These are phyloP conservation scores for Colletotrichum magnum DNA, from an alignment of 2,329 filamentous ascomycete genomes.

Conservation along the genomic window DNA sequence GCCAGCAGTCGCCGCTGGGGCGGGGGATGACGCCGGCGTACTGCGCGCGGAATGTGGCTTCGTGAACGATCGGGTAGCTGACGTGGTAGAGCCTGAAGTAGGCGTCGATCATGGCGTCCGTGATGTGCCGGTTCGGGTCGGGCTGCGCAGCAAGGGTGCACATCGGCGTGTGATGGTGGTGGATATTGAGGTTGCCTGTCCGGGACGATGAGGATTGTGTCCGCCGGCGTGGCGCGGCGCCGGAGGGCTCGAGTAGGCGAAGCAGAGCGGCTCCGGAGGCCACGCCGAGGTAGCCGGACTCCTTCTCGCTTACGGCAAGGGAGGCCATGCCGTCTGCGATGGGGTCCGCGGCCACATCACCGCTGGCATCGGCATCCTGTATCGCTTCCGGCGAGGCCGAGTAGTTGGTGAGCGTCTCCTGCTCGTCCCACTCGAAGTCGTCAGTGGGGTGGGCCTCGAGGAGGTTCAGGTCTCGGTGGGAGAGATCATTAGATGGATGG, in stretches of 20 bases:
- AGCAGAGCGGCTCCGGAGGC: constrained; percentile 61
- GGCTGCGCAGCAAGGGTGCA: constrained; percentile 46
- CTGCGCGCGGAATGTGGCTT: constrained; percentile 32
- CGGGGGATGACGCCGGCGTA: constrained; percentile 47
- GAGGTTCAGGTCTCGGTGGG: constrained; percentile 37
- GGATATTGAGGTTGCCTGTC: constrained; percentile 22
- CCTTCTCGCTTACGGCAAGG: constrained; percentile 51
- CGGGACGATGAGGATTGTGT: constrained; percentile 39
- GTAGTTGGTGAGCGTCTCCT: constrained; percentile 46
- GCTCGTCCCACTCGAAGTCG: constrained; percentile 56
- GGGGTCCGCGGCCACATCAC: constrained; percentile 37
- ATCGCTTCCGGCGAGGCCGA: constrained; percentile 45
- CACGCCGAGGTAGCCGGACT: constrained; percentile 61
- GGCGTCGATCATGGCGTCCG: constrained; percentile 48
- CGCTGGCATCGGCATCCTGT: constrained; percentile 43
- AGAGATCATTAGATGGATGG: constrained; percentile 8
- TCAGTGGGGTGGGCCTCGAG: constrained; percentile 52
- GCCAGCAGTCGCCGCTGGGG: constrained; percentile 50
- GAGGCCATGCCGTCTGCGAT: constrained; percentile 57
- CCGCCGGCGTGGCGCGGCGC: constrained; percentile 42
- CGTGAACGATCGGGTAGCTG: constrained; percentile 35
- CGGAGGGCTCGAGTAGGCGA: constrained; percentile 52
- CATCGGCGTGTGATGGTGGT: background rate
- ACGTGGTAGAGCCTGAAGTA: constrained; percentile 33
- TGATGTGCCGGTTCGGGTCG: constrained; percentile 50